These are phyloP conservation scores for Pyrenophora seminiperda DNA, from an alignment of 2,329 filamentous ascomycete genomes.

Conservation along the genomic window DNA sequence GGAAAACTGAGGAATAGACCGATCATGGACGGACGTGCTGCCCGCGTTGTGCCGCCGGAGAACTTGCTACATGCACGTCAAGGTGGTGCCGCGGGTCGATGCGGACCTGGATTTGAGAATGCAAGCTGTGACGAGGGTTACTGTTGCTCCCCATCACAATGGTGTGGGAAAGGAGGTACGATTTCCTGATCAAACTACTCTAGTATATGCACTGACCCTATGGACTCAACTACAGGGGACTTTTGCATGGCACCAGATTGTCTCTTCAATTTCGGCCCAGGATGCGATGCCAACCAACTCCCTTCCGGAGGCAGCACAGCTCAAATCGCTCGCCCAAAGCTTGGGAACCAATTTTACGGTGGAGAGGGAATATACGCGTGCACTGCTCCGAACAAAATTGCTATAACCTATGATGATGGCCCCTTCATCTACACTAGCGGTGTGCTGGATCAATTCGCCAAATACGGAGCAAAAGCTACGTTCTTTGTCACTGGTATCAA, in stretches of 20 bases:
- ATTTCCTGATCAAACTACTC: not conserved
- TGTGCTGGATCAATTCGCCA: constrained; percentile 64
- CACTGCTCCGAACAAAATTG: constrained; percentile 60
- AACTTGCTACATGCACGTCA: constrained; percentile 37
- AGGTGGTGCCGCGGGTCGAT: constrained; percentile 39
- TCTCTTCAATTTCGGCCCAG: constrained; percentile 63
- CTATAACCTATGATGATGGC: constrained; percentile 71
- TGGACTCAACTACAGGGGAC: constrained; percentile 29
- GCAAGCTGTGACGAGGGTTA: constrained; percentile 41
- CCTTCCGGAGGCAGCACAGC: constrained; percentile 61
- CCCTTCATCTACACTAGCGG: constrained; percentile 65
- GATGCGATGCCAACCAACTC: constrained; percentile 63
- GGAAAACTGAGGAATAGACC: constrained; percentile 33
- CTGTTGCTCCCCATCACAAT: constrained; percentile 41
- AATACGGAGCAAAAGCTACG: constrained; percentile 65
- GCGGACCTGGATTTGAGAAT: constrained; percentile 33
- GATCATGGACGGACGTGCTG: constrained; percentile 23
- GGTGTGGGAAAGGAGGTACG: constrained; percentile 36
- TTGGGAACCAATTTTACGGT: constrained; percentile 63
- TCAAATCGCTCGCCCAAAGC: constrained; percentile 56
- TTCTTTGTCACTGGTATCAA: constrained; percentile 69
- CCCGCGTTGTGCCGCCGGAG: constrained; percentile 20
- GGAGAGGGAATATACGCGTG: constrained; percentile 62
- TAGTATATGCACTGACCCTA: not conserved
- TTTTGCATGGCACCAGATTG: constrained; percentile 67